Percentiles rank a stretch among this genome's conserved stretches.
Evolutionary conservation across 1,284 basidiomycete species (phyloP).

Genomic region (Cutaneotrichosporon cyanovorans): DNA sequence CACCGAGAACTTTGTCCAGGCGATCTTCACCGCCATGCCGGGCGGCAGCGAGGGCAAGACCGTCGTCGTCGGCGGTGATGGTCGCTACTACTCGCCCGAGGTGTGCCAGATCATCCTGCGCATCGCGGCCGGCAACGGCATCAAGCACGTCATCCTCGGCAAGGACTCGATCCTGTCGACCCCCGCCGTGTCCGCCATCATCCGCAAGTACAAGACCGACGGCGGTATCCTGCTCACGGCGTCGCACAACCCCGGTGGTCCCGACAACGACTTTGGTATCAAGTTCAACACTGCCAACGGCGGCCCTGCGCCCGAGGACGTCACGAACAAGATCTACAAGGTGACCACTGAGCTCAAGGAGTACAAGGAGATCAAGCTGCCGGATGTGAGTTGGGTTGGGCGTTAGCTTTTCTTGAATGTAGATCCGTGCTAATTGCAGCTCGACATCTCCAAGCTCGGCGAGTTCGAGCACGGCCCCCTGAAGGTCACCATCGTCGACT

Average conservation of each 20-base stretch:
- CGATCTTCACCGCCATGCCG: conserved; percentile 86
- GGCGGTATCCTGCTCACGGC: conserved; percentile 98
- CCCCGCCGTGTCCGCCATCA: conserved; percentile 91
- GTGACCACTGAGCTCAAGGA: conserved; percentile 75
- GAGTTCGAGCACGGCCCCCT: conserved; percentile 72
- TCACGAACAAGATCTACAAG: conserved; percentile 90
- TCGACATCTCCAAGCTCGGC: conserved; percentile 79
- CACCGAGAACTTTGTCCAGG: conserved; percentile 97
- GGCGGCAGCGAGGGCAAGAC: conserved; percentile 62
- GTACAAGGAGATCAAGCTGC: conserved; percentile 78
- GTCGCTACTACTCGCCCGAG: conserved; percentile 83
- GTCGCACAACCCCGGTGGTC: conserved; percentile 95
- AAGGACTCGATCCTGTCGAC: conserved; percentile 89
- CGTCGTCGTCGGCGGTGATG: conserved; percentile 93
- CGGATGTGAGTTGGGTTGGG: conserved; percentile 54
- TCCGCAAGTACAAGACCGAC: conserved; percentile 89
- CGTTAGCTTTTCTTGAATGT: background rate
- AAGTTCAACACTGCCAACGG: conserved; percentile 98
- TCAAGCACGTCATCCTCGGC: conserved; percentile 80
- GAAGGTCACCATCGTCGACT: conserved; percentile 86
- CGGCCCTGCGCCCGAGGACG: conserved; percentile 88
- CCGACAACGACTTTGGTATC: conserved; percentile 96
- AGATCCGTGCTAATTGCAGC: conserved; percentile 45
- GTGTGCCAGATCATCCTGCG: conserved; percentile 83
- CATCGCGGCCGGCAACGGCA: conserved; percentile 84